Evolutionary conservation across 2,329 filamentous ascomycete species (phyloP), one percentile per base, ranked within the genome.

Genomic region (Verticillium longisporum): DNA sequence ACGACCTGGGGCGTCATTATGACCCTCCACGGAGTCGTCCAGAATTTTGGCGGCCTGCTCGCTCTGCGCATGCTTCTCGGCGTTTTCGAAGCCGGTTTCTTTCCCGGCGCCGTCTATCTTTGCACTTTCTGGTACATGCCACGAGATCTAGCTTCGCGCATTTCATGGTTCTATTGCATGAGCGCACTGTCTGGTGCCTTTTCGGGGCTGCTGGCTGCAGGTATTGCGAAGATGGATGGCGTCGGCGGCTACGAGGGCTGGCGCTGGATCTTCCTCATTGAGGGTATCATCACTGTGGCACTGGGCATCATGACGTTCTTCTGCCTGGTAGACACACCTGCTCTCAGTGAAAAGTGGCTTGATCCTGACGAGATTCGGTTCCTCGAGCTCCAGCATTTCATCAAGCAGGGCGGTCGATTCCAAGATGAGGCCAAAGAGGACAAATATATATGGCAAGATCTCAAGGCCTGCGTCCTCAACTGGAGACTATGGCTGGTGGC

Each of bases 211-310:
- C 73, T 88, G 15, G 85, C 85, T 1, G 81, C 80, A 32, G 85
- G 78, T 32, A 82, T 88, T 60, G 80, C 83, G 38, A 81, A 85
- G 68, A 85, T 88, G 80, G 68, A 78, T 1, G 81, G 82, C 5
- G 67, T 75, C 2, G 71, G 73, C 32, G 66, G 65, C 0, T 81
- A 84, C n/a, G 71, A 74, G 57, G 83, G 83, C 6, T 87, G 83
- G 82, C 79, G 79, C 1, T 88, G 81, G 85, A 85, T 86, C 61
- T 86, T 86, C 61, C 83, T 89, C 61, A 76, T 89, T 21, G 86
- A 89, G 74, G 90, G 90, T 2, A 73, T 91, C 0, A 78, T 83
- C 0, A 92, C 89, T 0, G 78, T 91, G 1, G 1, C 90, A 1
- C 79, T 90, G 5, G 90, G 88, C 1, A 62, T 87, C 5, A 60